Evolutionary conservation across 2,329 filamentous ascomycete genomes (phyloP).

Genomic region (Cercospora sp.): DNA sequence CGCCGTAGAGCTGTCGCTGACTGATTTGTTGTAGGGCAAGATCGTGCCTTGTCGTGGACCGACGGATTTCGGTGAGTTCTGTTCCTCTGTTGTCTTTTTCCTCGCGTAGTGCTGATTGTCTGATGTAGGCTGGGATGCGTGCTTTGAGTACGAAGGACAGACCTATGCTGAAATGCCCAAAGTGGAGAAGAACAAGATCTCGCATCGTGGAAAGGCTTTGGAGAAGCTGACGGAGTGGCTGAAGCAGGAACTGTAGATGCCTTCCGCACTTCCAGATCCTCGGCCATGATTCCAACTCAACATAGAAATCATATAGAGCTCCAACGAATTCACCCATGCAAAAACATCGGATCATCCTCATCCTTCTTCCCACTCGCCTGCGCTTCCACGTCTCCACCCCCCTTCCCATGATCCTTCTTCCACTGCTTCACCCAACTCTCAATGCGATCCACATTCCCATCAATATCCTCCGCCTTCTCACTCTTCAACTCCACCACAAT

Average conservation of each 20-base stretch:
- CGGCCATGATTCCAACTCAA: no score
- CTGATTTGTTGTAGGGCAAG: conserved; percentile 57
- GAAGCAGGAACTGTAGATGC: conserved; percentile 36
- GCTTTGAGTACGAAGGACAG: conserved; percentile 89
- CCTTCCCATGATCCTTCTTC: conserved; percentile 64
- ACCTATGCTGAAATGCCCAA: conserved; percentile 98
- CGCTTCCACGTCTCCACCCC: conserved; percentile 33
- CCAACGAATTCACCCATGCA: conserved; percentile 35
- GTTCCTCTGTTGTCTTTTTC: not conserved
- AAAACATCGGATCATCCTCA: conserved; percentile 40
- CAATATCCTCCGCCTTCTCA: conserved; percentile 79
- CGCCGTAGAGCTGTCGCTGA: conserved; percentile 14
- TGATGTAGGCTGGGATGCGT: conserved; percentile 84
- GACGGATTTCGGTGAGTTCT: conserved; percentile 71
- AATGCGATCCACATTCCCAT: conserved; percentile 82
- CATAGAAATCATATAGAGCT: not conserved
- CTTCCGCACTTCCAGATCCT: not conserved
- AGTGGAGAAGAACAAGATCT: conserved; percentile 83
- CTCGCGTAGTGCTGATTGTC: conserved; percentile 14
- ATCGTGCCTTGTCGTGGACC: conserved; percentile 84
- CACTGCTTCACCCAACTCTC: conserved; percentile 80
- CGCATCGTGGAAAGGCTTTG: conserved; percentile 85
- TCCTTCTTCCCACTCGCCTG: conserved; percentile 33
- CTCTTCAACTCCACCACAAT: conserved; percentile 88
- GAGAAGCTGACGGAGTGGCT: conserved; percentile 81